A percentile compares a stretch with the other conserved stretches of the same genome.
Conservation (phyloP, 2,329 filamentous ascomycete genomes). For the Penicillium sp. region DNA sequence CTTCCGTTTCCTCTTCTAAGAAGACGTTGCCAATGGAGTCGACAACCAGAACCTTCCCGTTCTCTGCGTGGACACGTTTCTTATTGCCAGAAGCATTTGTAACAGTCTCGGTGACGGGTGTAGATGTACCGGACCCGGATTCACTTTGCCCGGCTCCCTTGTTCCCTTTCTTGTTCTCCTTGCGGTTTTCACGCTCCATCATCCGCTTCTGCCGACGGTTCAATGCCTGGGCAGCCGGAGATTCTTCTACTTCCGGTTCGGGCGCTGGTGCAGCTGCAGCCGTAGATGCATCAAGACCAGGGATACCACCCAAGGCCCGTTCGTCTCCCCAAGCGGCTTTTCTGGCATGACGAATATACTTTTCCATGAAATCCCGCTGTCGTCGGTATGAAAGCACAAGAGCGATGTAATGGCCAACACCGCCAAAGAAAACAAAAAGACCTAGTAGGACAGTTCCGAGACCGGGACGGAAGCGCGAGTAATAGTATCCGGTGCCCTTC, state of each 20-base stretch:
- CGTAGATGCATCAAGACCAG: constrained; percentile 54
- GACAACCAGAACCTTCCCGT: constrained; percentile 91
- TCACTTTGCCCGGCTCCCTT: constrained; percentile 22
- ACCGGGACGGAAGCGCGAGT: constrained; percentile 86
- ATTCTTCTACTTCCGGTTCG: constrained; percentile 44
- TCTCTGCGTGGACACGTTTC: constrained; percentile 87
- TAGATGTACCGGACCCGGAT: constrained; percentile 44
- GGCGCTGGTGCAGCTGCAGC: constrained; percentile 31
- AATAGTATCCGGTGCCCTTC: constrained; percentile 99
- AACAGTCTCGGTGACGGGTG: constrained; percentile 49
- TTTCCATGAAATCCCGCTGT: constrained; percentile 83
- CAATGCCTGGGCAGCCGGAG: constrained; percentile 54
- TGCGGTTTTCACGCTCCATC: constrained; percentile 74
- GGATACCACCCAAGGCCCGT: constrained; percentile 61
- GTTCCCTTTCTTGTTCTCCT: constrained; percentile 55
- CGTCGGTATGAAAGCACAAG: constrained; percentile 84
- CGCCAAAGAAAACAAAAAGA: constrained; percentile 76
- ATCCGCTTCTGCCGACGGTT: constrained; percentile 85
- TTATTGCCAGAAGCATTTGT: constrained; percentile 59
- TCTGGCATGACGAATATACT: constrained; percentile 86
- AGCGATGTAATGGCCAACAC: constrained; percentile 79
- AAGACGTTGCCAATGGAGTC: constrained; percentile 91
- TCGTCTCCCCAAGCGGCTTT: constrained; percentile 88
- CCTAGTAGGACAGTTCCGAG: constrained; percentile 79
- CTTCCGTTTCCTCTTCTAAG: constrained; percentile 85